These are phyloP conservation scores for Aspergillus tamarii DNA, from an alignment of 2,329 filamentous ascomycete genomes.

Conservation along the genomic window DNA sequence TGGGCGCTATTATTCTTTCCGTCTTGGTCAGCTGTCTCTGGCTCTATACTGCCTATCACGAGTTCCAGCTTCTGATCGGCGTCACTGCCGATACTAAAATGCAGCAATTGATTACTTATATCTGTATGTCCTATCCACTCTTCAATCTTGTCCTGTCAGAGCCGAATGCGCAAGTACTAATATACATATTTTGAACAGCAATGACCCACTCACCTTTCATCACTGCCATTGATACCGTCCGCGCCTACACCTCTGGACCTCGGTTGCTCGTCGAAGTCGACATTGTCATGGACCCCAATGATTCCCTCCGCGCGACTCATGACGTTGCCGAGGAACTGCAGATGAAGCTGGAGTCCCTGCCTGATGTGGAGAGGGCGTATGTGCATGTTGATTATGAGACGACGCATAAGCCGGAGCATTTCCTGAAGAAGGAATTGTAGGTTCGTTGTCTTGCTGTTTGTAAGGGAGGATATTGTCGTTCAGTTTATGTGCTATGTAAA, in stretches of 20 bases:
- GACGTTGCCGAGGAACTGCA: conserved; percentile 94
- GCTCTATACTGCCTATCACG: conserved; percentile 80
- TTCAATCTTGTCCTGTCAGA: neutral
- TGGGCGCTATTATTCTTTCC: conserved; percentile 84
- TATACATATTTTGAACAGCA: conserved; percentile 38
- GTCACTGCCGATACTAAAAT: conserved; percentile 82
- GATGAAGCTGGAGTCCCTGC: conserved; percentile 88
- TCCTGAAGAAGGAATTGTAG: conserved; percentile 66
- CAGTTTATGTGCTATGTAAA: neutral
- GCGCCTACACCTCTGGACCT: conserved; percentile 87
- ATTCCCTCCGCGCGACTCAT: conserved; percentile 77
- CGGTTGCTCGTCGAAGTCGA: conserved; percentile 94
- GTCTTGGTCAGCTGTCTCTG: conserved; percentile 77
- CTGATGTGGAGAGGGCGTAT: conserved; percentile 89
- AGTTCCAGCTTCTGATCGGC: conserved; percentile 90
- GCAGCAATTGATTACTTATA: conserved; percentile 94
- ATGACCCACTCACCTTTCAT: conserved; percentile 87
- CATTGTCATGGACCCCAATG: conserved; percentile 82
- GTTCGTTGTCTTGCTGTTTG: neutral
- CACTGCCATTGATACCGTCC: conserved; percentile 87
- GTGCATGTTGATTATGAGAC: conserved; percentile 98
- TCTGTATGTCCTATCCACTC: conserved; percentile 58
- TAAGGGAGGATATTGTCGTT: neutral
- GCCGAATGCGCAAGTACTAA: conserved; percentile 2
- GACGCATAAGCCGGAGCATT: conserved; percentile 88